Base-by-base conservation (phyloP, 306 rosid genomes). In the Leucaena leucocephala region DNA sequence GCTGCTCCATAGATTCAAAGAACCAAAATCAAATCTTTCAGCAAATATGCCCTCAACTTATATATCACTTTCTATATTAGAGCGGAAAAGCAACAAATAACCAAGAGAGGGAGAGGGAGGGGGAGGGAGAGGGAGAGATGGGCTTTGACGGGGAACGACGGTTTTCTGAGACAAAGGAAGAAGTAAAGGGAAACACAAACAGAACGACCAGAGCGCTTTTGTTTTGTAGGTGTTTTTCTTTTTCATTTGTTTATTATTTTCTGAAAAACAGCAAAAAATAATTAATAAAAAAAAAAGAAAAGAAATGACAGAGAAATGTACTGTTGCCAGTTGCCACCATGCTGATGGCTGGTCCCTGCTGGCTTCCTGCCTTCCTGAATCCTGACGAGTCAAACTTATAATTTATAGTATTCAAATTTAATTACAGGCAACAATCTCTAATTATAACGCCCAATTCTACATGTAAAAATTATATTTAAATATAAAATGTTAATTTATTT, bases 1-100 rank as follows among this genome's bases (percentile, higher is more conserved):
- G 86, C 68, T 85, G 88, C 64, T 85, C 88, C 88, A 85, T 85
- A 43, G 95, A 90, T 88, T 89, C 81, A 81, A 87, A 65, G 27
- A 72, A 71, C 62, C 58, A 73, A 78, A 45, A 68, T 52, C 74
- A 80, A 66, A 46, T 71, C 17, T 76, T 61, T 58, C 42, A 76
- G 68, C 40, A 75, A 77, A 77, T 69, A 71, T 48, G 76, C 44
- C 78, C 71, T 64, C 45, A 74, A 55, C 45, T 9, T 17, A 49
- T 14, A 57, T 17, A 76, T 57, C 52, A 62, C 63, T 43, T 27
- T 22, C 9, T 13, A 38, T 79, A 59, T 57, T 81, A 40, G 74
- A 3, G 45, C 21, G 46, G 19, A 6, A 14, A 36, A 27, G 21
- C 44, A 40, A 6, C 8, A 40, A 40, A 40, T 40, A 40, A 7